Evolutionary conservation across 2,329 filamentous ascomycete genomes (phyloP).

Genomic region (Moelleriella libera): DNA sequence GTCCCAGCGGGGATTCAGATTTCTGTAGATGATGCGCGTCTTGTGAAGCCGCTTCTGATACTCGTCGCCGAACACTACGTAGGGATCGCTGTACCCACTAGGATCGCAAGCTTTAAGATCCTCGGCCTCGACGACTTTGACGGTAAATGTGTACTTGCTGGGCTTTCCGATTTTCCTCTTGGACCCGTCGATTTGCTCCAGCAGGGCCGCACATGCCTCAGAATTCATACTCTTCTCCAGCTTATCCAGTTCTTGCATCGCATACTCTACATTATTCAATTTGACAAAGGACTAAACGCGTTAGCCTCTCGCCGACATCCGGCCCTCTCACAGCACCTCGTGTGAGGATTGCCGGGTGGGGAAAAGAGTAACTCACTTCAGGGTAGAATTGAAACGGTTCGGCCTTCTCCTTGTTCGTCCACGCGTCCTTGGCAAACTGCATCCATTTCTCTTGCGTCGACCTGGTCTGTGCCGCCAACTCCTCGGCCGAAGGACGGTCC

Average conservation of each 20-base stretch:
- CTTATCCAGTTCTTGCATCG: slow-evolving; percentile 81
- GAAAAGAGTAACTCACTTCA: slow-evolving; percentile 45
- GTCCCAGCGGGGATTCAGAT: slow-evolving; percentile 90
- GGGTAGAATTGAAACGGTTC: slow-evolving; percentile 96
- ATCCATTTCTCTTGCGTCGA: slow-evolving; percentile 87
- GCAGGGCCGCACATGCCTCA: slow-evolving; percentile 72
- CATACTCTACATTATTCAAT: slow-evolving; percentile 94
- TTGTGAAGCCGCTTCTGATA: slow-evolving; percentile 95
- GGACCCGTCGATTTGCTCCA: slow-evolving; percentile 61
- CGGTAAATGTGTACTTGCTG: slow-evolving; percentile 91
- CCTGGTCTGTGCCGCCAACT: slow-evolving; percentile 63
- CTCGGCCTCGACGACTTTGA: slow-evolving; percentile 96
- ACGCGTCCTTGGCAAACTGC: slow-evolving; percentile 85
- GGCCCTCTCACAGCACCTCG: background rate
- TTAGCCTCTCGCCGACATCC: background rate
- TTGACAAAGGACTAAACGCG: slow-evolving; percentile 77
- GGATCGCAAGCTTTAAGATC: slow-evolving; percentile 97
- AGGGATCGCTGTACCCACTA: slow-evolving; percentile 87
- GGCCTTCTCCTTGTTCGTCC: slow-evolving; percentile 80
- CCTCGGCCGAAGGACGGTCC: slow-evolving; percentile 80
- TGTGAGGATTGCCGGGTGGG: background rate
- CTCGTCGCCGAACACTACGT: slow-evolving; percentile 92
- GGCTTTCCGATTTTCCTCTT: slow-evolving; percentile 49
- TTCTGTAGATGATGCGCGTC: slow-evolving; percentile 81
- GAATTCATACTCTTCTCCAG: slow-evolving; percentile 84